Evolutionary conservation across 2,329 filamentous ascomycete species (phyloP).

Genomic region (Cercospora zeae-maydis): DNA sequence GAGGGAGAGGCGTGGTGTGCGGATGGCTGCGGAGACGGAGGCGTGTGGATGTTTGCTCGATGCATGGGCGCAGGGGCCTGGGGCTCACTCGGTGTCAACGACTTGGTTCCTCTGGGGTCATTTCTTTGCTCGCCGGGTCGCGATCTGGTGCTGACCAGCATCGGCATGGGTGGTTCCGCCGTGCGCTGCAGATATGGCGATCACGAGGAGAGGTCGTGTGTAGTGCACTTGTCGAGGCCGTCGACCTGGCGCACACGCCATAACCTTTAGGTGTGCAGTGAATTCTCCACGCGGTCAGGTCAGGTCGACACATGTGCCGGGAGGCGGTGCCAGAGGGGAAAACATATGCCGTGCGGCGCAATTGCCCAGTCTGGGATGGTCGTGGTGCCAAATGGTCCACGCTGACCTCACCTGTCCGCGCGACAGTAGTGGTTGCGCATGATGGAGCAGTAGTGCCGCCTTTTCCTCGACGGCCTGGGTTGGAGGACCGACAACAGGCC

Average conservation of each 20-base stretch:
- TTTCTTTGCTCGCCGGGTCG: neutral
- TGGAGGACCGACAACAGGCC: neutral
- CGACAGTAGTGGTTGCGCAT: neutral
- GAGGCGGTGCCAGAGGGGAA: neutral
- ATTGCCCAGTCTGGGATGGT: slow-evolving; percentile 6
- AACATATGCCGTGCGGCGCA: neutral
- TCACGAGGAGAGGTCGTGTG: neutral
- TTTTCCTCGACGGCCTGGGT: neutral
- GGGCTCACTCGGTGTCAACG: neutral
- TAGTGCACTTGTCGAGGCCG: neutral
- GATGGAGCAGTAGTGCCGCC: neutral
- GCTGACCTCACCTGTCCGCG: slow-evolving; percentile 10
- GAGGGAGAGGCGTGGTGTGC: slow-evolving; percentile 13
- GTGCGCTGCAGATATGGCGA: neutral
- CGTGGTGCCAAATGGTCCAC: slow-evolving; percentile 3
- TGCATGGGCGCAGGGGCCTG: neutral
- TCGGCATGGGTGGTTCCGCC: neutral
- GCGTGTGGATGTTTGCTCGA: slow-evolving; percentile 6
- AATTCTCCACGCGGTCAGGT: neutral
- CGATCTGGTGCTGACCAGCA: neutral
- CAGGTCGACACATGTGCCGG: slow-evolving; percentile 4
- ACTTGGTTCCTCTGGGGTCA: slow-evolving; percentile 1
- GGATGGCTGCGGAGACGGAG: slow-evolving; percentile 23
- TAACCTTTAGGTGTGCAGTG: neutral
- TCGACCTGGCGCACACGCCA: neutral